Percentiles rank a stretch among this genome's conserved stretches.
Conservation (phyloP, 75 land plant species). For the Ceratopteris richardii region DNA sequence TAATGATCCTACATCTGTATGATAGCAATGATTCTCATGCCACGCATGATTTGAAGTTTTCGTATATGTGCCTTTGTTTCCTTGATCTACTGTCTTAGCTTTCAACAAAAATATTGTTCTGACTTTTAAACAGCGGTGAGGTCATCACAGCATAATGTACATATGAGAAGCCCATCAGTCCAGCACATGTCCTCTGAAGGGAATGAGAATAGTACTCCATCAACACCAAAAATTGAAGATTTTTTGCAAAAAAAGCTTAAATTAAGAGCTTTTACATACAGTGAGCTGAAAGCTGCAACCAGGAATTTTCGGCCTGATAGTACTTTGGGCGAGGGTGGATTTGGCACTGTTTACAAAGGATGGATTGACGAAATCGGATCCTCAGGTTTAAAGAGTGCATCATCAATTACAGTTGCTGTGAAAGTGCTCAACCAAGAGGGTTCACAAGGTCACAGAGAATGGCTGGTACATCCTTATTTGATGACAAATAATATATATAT, state of each 20-base stretch:
- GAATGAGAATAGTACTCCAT: not conserved
- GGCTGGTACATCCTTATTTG: slow-evolving; percentile 45
- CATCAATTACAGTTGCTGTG: slow-evolving; percentile 37
- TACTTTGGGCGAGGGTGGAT: slow-evolving; percentile 69
- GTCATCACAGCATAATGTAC: no score
- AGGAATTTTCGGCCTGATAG: slow-evolving; percentile 54
- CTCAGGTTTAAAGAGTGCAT: slow-evolving; percentile 25
- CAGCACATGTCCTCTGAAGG: not conserved
- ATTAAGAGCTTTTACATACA: slow-evolving; percentile 50
- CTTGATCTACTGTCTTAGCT: no score
- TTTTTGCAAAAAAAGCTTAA: slow-evolving; percentile 29
- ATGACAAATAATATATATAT: not conserved
- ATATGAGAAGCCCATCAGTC: not conserved
- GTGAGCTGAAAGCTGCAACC: slow-evolving; percentile 52
- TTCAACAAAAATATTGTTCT: no score
- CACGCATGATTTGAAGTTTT: no score
- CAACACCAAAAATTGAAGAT: slow-evolving; percentile 35
- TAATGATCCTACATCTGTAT: no score
- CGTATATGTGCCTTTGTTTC: no score
- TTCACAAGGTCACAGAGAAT: slow-evolving; percentile 63
- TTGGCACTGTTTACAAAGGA: slow-evolving; percentile 69
- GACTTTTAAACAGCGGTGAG: no score
- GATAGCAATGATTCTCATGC: no score
- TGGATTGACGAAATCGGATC: slow-evolving; percentile 45
- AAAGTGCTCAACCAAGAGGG: slow-evolving; percentile 56